Evolutionary conservation across 495 filamentous ascomycete species (phyloP), one percentile per base, ranked within the genome.

Genomic region (Penicillium cataractarum): DNA sequence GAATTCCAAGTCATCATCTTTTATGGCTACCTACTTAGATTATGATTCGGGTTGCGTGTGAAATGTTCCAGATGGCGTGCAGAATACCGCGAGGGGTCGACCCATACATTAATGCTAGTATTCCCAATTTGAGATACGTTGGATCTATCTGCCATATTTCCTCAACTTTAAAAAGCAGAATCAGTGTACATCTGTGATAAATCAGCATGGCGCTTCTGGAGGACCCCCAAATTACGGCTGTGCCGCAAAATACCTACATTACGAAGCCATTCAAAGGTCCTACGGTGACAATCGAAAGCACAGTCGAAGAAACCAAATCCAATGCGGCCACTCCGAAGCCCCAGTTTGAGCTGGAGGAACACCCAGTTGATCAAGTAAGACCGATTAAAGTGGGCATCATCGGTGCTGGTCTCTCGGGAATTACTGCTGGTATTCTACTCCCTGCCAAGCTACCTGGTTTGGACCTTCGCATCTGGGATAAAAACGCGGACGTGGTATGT

Each of bases 381-480:
- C 70, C 74, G 19, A 74, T 83, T 26, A 82, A 81, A 58, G 82
- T 87, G 6, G 82, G 80, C 4, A 70, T 84, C 10, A 80, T 85
- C 33, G 84, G 84, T 19, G 84, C 80, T 10, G 84, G 84, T 6
- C 64, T 86, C 6, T 63, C 78, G 1, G 83, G 84, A 3, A 73
- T 85, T 32, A 78, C 75, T 19, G 82, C 83, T 15, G 83, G 81
- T 13, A 66, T 79, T 22, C 57, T 86, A 31, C 68, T 86, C 0
- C 83, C 82, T 2, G 75, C 69, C 7, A 84, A 84, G 53, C 65
- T 85, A 21, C 82, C 81, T 0, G 76, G 78, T 0, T 67, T 87
- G 22, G 74, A 86, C 40, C 64, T 88, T 29, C 76, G 77, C 17
- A 82, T 87, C 17, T 83, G 79, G 35, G 84, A 87, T 42, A 86